Base-by-base conservation (phyloP, 345 rosid genomes). In the Brassica juncea region DNA sequence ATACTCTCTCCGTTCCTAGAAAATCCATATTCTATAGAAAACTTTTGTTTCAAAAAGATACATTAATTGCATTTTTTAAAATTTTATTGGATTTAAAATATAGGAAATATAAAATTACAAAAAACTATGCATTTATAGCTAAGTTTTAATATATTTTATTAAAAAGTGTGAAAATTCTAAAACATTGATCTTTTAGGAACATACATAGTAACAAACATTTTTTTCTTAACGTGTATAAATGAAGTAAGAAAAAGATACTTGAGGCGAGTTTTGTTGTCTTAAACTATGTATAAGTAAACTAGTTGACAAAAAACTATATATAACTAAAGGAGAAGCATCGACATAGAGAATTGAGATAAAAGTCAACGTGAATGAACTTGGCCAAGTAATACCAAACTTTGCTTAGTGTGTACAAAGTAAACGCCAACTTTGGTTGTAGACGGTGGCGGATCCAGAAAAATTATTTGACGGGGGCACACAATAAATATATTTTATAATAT, bases 341-440 rank as follows among this genome's bases (percentile, higher is more conserved):
- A 70, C 69, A 59, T 65, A 57, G 70, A 71, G 54, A 70, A 57
- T 2, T 32, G 44, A 42, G 52, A 66, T 44, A 4, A 65, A 68
- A 75, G 80, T 80, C 83, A 80, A 75, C 61, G 62, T 47, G 66
- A 71, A 81, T 81, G 77, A 81, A 81, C 68, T 75, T 80, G 76
- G 79, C 58, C 79, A 12, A 28, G 31, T 66, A 75, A 81, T 81
- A 70, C 68, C 80, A 75, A 80, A 81, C 77, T 58, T 75, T 81
- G 80, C 77, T 81, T 81, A 32, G 25, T 57, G 57, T 59, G 44
- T 42, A 58, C 35, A 76, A 76, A 81, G 84, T 76, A 76, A 81
- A 76, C 84, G 84, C 80, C 80, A 25, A 47, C 80, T 76, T 75
- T 71, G 10, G 77, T 70, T 66, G 59, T 75, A 58, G 65, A 66